Evolutionary conservation across 2,329 filamentous ascomycete genomes (phyloP).

Genomic region (Colletotrichum truncatum): DNA sequence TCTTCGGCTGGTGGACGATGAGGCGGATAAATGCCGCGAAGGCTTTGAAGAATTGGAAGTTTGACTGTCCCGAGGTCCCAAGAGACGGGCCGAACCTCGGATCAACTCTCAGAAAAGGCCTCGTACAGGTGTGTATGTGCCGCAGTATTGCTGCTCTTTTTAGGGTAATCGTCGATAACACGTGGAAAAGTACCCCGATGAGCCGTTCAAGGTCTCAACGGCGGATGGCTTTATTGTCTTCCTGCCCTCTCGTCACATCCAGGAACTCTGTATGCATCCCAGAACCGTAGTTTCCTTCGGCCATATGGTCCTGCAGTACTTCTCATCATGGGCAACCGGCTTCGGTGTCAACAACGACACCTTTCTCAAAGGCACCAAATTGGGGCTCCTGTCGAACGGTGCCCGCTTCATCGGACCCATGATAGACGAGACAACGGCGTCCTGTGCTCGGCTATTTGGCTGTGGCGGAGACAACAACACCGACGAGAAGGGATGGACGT

Average conservation of each 20-base stretch:
- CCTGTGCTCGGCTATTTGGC: background rate
- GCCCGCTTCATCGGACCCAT: slow-evolving; percentile 3
- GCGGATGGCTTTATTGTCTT: slow-evolving; percentile 4
- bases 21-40: background rate
- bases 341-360: slow-evolving; percentile 2
- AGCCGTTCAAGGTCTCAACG: slow-evolving; percentile 7
- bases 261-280: slow-evolving; percentile 9
- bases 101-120: slow-evolving; percentile 1
- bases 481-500: background rate
- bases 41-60: background rate
- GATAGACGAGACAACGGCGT: slow-evolving; percentile 1
- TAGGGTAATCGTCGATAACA: background rate
- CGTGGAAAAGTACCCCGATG: background rate
- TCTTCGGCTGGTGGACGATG: background rate
- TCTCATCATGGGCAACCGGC: slow-evolving; percentile 5
- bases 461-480: background rate
- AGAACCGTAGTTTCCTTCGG: slow-evolving; percentile 7
- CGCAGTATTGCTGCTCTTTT: background rate
- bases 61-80: slow-evolving; percentile 3
- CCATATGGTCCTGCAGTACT: slow-evolving; percentile 6
- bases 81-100: slow-evolving; percentile 4
- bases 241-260: slow-evolving; percentile 1
- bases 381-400: background rate
- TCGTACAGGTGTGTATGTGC: background rate
- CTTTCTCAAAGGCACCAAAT: slow-evolving; percentile 2